These are phyloP conservation scores for Leucaena leucocephala DNA, from an alignment of 306 rosid species.

Conservation along the genomic window DNA sequence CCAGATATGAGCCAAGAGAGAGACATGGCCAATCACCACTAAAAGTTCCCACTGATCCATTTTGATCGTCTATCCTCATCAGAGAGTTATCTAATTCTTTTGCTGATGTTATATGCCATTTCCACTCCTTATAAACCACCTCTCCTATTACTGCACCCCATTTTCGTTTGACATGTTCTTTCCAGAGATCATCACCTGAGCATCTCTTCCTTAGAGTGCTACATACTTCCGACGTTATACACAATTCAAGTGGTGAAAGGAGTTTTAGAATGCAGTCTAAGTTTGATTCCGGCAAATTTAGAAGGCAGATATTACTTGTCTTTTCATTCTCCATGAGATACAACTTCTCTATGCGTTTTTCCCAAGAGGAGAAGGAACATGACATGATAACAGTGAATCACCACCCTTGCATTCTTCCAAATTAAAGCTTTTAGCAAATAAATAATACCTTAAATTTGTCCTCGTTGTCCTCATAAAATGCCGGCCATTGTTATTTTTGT, in stretches of 20 bases:
- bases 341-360: slow-evolving; percentile 3
- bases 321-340: slow-evolving; percentile 39
- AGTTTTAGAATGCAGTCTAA: slow-evolving; percentile 60
- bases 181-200: slow-evolving; percentile 63
- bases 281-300: slow-evolving; percentile 67
- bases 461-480: background rate
- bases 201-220: slow-evolving; percentile 54
- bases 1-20: slow-evolving; percentile 43
- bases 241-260: slow-evolving; percentile 66
- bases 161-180: slow-evolving; percentile 48
- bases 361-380: background rate
- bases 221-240: slow-evolving; percentile 57
- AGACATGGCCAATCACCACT: slow-evolving; percentile 39
- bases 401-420: background rate
- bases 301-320: slow-evolving; percentile 36
- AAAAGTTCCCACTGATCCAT: slow-evolving; percentile 46
- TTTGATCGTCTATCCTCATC: slow-evolving; percentile 30
- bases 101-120: slow-evolving; percentile 39
- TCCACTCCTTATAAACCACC: slow-evolving; percentile 61
- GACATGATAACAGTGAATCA: background rate
- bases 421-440: background rate
- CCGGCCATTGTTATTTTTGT: background rate
- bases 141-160: slow-evolving; percentile 62
- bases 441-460: background rate
- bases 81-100: slow-evolving; percentile 30